These are phyloP conservation scores for Cruciata laevipes DNA, from an alignment of 257 asterid genomes.

Conservation along the genomic window DNA sequence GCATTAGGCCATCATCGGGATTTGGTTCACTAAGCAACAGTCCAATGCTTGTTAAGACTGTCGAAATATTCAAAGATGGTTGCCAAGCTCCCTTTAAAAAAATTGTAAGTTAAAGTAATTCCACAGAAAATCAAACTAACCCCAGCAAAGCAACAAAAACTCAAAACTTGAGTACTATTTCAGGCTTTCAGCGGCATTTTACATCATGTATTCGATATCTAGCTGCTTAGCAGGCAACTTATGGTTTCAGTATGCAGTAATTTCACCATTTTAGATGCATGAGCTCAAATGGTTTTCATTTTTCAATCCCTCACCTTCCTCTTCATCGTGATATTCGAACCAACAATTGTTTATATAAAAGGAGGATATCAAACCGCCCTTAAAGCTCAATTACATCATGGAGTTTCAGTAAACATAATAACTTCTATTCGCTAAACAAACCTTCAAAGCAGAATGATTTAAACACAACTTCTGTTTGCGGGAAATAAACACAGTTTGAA, in stretches of 20 bases:
- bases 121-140: neutral
- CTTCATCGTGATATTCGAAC: neutral
- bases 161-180: neutral
- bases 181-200: neutral
- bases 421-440: neutral
- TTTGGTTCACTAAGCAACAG: conserved; percentile 73
- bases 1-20: conserved; percentile 93
- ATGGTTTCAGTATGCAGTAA: neutral
- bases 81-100: conserved; percentile 79
- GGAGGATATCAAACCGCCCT: neutral
- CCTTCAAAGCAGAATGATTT: neutral
- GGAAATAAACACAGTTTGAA: neutral
- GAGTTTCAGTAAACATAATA: too few relatives aligned
- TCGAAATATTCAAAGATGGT: conserved; percentile 84
- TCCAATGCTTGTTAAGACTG: conserved; percentile 75
- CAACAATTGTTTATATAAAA: neutral
- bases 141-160: neutral
- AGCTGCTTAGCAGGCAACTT: too few relatives aligned
- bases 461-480: too few relatives aligned
- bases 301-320: neutral
- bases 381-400: too few relatives aligned
- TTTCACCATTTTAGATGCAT: neutral
- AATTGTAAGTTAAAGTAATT: neutral
- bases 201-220: neutral
- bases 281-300: neutral